phyloP scores from a whole-genome alignment of 2,329 filamentous ascomycete species.

The Alternaria sp. region DNA sequence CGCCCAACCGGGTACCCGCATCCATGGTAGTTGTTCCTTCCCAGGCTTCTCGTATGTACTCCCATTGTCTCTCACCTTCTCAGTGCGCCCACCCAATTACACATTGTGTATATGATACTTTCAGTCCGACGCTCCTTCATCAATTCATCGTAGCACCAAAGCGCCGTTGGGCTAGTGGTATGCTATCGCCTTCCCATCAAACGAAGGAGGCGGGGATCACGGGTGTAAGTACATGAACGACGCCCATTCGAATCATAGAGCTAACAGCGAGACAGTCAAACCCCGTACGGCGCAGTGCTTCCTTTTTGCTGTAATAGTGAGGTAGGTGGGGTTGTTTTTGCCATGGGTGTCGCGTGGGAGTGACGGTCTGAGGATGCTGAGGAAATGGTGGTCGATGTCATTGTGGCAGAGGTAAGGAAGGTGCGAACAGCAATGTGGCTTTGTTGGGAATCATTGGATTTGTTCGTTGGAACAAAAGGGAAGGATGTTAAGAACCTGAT shows the following conservation, averaged over 20 bases:
- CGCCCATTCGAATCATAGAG: background rate
- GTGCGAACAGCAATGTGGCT: background rate
- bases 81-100: background rate
- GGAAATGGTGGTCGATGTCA: background rate
- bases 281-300: constrained; percentile 26
- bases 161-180: constrained; percentile 51
- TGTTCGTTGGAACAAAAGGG: background rate
- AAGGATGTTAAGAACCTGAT: background rate
- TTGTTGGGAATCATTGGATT: background rate
- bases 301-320: constrained; percentile 2
- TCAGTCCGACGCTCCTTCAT: background rate
- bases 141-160: constrained; percentile 13
- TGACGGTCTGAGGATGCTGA: background rate
- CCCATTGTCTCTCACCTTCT: background rate
- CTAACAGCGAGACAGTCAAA: constrained; percentile 18
- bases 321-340: constrained; percentile 3
- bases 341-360: background rate
- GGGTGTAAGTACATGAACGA: constrained; percentile 37
- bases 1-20: constrained; percentile 22
- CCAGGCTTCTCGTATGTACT: constrained; percentile 4
- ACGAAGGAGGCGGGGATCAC: constrained; percentile 37
- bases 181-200: constrained; percentile 50
- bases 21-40: constrained; percentile 7
- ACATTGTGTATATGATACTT: background rate
- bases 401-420: background rate